phyloP scores from a whole-genome alignment of 345 rosid genomes.

The Fremontodendron californicum region DNA sequence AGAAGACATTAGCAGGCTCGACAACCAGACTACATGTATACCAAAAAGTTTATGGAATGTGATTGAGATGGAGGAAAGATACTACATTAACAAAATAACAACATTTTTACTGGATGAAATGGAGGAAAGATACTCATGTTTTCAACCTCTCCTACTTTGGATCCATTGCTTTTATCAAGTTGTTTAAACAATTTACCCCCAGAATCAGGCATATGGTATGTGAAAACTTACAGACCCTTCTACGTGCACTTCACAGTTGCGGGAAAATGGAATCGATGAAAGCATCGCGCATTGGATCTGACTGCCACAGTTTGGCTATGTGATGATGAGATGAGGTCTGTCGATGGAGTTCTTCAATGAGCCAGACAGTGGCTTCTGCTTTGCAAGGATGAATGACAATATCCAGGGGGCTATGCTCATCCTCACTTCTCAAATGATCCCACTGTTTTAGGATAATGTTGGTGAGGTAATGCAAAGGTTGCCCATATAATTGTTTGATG shows the following conservation, averaged over 20 bases:
- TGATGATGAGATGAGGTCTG: slow-evolving; percentile 53
- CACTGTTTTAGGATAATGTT: slow-evolving; percentile 58
- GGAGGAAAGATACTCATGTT: background rate
- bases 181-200: background rate
- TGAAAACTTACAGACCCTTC: background rate
- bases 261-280: slow-evolving; percentile 59
- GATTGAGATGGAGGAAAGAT: too few relatives aligned
- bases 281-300: slow-evolving; percentile 54
- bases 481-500: slow-evolving; percentile 63
- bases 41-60: background rate
- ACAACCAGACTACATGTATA: background rate
- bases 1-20: background rate
- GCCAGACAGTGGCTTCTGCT: slow-evolving; percentile 89
- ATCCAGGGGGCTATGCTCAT: slow-evolving; percentile 54
- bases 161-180: background rate
- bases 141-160: background rate
- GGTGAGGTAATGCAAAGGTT: slow-evolving; percentile 88
- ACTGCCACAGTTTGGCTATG: slow-evolving; percentile 60
- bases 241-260: slow-evolving; percentile 14
- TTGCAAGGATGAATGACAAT: slow-evolving; percentile 64
- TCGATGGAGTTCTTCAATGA: slow-evolving; percentile 76
- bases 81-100: background rate
- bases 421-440: slow-evolving; percentile 60
- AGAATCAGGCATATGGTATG: background rate
- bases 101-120: background rate